Base-by-base conservation (phyloP, 352 stramenopile species). In the Phytophthora cactorum region DNA sequence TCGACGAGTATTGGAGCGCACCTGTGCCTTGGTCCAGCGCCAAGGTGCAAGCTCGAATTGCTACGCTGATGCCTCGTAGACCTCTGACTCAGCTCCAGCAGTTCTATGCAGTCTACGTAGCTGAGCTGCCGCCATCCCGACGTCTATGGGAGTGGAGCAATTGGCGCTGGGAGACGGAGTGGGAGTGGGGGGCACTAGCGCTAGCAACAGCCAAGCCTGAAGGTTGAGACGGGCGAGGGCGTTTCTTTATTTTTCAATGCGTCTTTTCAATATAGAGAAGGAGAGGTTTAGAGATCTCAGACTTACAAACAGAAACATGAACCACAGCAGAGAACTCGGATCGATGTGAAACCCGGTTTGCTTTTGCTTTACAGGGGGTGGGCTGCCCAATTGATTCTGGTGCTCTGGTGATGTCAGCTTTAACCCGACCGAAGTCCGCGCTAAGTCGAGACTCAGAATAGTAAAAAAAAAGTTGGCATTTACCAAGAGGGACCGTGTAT, bases 1-100 rank as follows among this genome's bases (percentile, higher is more conserved):
- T 90, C 2, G 77, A 88, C 15, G 79, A 91, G 52, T 89, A 83
- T 54, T 93, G 86, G 86, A 88, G 90, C 50, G 77, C 86, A 4
- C 68, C 78, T 3, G 76, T 93, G 17, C 66, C 78, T 17, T 92
- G 85, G 85, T 55, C 60, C 1, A 81, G 67, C 46, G 28, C 54
- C 9, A 77, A 63, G 25, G 63, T 90, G 27, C 83, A 89, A 59
- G 63, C 55, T n/a, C 74, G 70, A 41, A 66, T 70, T 46, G 28
- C 43, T 59, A 57, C 52, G 9, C 46, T 72, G n/a, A 54, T 32
- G 25, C 49, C 61, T 39, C 22, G 51, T 17, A 71, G 81, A 14
- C 68, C 78, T 3, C 27, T 87, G 47, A 45, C 62, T 28, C 72
- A 88, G 39, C 59, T 90, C 3, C 66, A 81, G 27, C 66, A 69